Percentiles rank a stretch among this genome's conserved stretches.
These are phyloP conservation scores for Penicillium riverlandense DNA, from an alignment of 495 filamentous ascomycete species.

Conservation along the genomic window DNA sequence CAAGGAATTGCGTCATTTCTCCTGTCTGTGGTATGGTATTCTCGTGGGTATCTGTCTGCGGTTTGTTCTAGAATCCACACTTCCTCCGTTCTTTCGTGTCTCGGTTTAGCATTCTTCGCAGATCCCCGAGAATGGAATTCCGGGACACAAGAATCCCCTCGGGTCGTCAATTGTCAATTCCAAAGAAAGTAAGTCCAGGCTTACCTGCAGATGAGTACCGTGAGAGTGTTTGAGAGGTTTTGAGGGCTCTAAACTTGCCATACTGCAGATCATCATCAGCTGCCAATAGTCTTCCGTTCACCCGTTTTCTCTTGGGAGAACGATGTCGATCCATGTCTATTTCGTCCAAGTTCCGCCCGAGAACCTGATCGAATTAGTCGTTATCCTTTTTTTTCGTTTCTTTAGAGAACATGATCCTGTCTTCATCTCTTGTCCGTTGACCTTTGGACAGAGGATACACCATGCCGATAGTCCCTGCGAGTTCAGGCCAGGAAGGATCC, in stretches of 20 bases:
- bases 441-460: too few species aligned
- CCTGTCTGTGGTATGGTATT: constrained; percentile 4
- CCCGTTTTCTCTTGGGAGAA: not conserved
- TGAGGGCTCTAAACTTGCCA: constrained; percentile 7
- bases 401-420: not conserved
- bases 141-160: too few species aligned
- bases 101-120: too few species aligned
- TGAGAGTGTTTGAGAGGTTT: constrained; percentile 36
- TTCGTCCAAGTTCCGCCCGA: not conserved
- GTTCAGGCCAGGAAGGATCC: too few species aligned
- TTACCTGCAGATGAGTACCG: constrained; percentile 14
- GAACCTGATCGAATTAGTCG: not conserved
- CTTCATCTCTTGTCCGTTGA: not conserved
- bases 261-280: constrained; percentile 7
- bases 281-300: constrained; percentile 8
- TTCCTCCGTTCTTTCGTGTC: not conserved
- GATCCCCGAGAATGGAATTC: too few species aligned
- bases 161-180: too few species aligned
- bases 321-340: constrained; percentile 7
- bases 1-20: constrained; percentile 2
- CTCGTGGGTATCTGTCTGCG: constrained; percentile 1
- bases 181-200: not conserved
- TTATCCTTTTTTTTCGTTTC: not conserved
- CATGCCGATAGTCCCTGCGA: too few species aligned
- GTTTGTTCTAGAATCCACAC: constrained; percentile 4